These are phyloP conservation scores for Coemansia sp. DNA, from an alignment of 192 early-diverging fungal genomes.

Conservation along the genomic window DNA sequence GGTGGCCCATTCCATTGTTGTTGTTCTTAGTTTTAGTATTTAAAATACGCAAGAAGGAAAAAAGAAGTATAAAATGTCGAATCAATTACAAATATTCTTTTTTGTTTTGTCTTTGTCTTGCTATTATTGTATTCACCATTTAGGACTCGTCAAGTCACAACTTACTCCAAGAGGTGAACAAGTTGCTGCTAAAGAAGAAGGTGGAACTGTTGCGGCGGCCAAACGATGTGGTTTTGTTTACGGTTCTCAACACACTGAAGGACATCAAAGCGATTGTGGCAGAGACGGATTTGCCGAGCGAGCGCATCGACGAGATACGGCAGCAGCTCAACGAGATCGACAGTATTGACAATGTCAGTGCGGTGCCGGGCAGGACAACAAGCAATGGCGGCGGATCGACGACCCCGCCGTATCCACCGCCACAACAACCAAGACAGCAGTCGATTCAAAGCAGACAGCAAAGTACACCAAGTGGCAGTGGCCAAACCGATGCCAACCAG, in stretches of 20 bases:
- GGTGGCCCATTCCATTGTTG: too few relatives aligned
- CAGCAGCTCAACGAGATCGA: slow-evolving; percentile 30
- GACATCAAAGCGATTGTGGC: slow-evolving; percentile 29
- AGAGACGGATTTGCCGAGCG: slow-evolving; percentile 21
- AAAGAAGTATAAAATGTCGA: not conserved
- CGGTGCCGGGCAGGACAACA: not conserved
- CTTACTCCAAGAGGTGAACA: slow-evolving; percentile 39
- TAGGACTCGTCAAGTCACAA: slow-evolving; percentile 32
- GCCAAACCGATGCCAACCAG: slow-evolving; percentile 16
- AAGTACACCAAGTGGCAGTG: not conserved
- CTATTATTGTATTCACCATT: not conserved
- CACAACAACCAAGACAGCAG: not conserved
- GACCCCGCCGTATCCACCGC: slow-evolving; percentile 24
- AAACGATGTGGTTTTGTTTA: slow-evolving; percentile 34
- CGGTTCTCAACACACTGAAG: slow-evolving; percentile 29
- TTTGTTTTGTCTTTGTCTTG: slow-evolving; percentile 7
- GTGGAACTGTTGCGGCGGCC: slow-evolving; percentile 44
- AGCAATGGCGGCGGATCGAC: not conserved
- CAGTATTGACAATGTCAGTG: not conserved
- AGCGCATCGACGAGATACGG: slow-evolving; percentile 25
- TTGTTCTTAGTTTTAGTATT: not conserved
- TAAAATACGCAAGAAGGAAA: not conserved
- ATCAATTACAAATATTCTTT: not conserved
- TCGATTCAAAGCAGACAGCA: not conserved
- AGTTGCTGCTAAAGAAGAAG: slow-evolving; percentile 36